Conservation (phyloP, 1,284 basidiomycete genomes). For the Marasmius tenuissimus region DNA sequence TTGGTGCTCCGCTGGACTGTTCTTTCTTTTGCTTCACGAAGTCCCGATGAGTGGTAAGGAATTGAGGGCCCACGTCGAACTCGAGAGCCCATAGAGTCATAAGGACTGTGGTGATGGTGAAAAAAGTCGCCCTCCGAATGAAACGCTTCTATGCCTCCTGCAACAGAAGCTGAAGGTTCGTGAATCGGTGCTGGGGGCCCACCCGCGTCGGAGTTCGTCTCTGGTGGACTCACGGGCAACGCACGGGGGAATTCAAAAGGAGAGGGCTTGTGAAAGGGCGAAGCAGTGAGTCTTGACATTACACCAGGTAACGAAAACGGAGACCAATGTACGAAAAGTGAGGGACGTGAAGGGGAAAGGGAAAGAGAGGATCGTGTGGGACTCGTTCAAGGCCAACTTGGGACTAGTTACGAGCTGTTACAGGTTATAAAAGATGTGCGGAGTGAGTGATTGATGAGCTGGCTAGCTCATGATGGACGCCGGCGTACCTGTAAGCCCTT, state of each 20-base stretch:
- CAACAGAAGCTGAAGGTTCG: constrained; percentile 19
- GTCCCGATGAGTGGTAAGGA: constrained; percentile 53
- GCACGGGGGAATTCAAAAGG: constrained; percentile 46
- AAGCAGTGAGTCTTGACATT: constrained; percentile 51
- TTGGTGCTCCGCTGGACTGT: constrained; percentile 44
- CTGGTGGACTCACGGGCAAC: constrained; percentile 52
- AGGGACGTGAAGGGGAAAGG: constrained; percentile 3
- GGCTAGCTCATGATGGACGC: not conserved
- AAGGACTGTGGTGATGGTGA: constrained; percentile 5
- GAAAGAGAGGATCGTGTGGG: constrained; percentile 1
- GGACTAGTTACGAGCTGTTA: not conserved
- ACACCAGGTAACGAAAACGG: constrained; percentile 14
- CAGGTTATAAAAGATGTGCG: not conserved
- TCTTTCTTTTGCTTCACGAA: constrained; percentile 51
- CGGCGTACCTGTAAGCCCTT: not conserved
- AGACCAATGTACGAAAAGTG: constrained; percentile 4
- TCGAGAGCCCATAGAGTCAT: constrained; percentile 34
- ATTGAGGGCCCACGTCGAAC: constrained; percentile 51
- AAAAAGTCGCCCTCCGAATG: constrained; percentile 6
- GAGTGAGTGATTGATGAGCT: constrained; percentile 10
- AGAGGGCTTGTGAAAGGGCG: constrained; percentile 48
- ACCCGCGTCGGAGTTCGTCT: constrained; percentile 45
- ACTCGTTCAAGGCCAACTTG: constrained; percentile 1
- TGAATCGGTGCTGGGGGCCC: constrained; percentile 17
- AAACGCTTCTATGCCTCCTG: constrained; percentile 15